These are phyloP conservation scores for Hydnomerulius pinastri DNA, from an alignment of 768 basidiomycete genomes.

Conservation along the genomic window DNA sequence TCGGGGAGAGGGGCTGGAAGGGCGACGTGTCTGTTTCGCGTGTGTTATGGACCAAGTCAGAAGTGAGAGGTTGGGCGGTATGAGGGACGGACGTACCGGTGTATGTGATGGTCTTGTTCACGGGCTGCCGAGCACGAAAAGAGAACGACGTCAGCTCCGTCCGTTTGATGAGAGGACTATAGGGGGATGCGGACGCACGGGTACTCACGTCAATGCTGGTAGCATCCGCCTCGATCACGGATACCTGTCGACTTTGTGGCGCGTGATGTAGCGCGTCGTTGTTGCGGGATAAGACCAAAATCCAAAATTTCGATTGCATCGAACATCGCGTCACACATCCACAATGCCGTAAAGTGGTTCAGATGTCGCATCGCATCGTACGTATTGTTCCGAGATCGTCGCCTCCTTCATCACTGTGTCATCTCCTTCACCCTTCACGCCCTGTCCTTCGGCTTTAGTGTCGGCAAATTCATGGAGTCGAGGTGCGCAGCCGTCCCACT, in stretches of 20 bases:
- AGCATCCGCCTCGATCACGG: slow-evolving; percentile 94
- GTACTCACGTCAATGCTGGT: slow-evolving; percentile 78
- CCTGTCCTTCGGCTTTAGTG: slow-evolving; percentile 26
- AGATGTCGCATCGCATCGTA: background rate
- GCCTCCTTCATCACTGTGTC: no score
- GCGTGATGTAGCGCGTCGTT: slow-evolving; percentile 89
- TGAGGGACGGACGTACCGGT: slow-evolving; percentile 49
- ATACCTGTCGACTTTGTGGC: slow-evolving; percentile 85
- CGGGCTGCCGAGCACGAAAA: slow-evolving; percentile 59
- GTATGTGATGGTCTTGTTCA: slow-evolving; percentile 91
- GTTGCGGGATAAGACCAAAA: slow-evolving; percentile 4
- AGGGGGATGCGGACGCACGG: no score
- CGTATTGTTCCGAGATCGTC: no score
- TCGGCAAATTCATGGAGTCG: slow-evolving; percentile 32
- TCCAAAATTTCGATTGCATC: background rate
- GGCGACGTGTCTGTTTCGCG: slow-evolving; percentile 24
- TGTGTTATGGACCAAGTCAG: no score
- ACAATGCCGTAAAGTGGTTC: background rate
- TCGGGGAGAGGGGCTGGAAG: slow-evolving; percentile 30
- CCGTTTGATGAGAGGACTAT: slow-evolving; percentile 6
- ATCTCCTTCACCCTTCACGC: slow-evolving; percentile 29
- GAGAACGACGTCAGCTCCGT: background rate
- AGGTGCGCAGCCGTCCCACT: slow-evolving; percentile 62
- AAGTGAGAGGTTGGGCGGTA: no score
- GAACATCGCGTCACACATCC: background rate